A percentile compares a stretch with the other conserved stretches of the same genome.
These are phyloP conservation scores for Centaurea solstitialis DNA, from an alignment of 129 eudicot genomes.

Conservation along the genomic window DNA sequence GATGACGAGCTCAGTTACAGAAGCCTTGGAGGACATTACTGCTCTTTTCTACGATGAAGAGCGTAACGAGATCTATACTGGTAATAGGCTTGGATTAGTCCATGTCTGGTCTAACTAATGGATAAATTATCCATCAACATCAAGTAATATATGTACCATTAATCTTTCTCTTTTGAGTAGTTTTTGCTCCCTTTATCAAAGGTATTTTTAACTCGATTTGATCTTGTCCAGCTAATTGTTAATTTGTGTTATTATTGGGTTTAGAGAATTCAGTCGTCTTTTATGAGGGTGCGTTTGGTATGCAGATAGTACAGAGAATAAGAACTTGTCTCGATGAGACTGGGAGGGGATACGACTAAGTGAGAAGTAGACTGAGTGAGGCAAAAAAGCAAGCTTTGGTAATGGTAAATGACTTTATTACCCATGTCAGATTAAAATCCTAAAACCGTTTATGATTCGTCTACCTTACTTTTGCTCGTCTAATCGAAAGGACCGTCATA, in stretches of 20 bases:
- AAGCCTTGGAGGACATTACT: slow-evolving; percentile 92
- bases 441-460: neutral
- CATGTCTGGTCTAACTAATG: slow-evolving; percentile 92
- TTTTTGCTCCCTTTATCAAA: neutral
- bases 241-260: neutral
- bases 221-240: slow-evolving; percentile 9
- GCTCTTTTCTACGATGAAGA: slow-evolving; percentile 96
- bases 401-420: neutral
- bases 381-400: no score
- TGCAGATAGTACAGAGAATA: no score
- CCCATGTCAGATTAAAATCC: neutral
- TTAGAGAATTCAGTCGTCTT: neutral
- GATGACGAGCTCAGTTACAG: slow-evolving; percentile 66
- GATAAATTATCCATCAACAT: slow-evolving; percentile 19
- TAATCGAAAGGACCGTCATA: no score
- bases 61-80: slow-evolving; percentile 93
- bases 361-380: neutral
- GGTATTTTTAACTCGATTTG: neutral
- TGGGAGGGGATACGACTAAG: neutral
- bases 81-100: slow-evolving; percentile 84
- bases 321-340: neutral
- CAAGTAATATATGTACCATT: slow-evolving; percentile 17
- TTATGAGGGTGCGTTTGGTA: neutral
- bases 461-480: no score
- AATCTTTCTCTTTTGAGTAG: neutral